A percentile compares a stretch with the other conserved stretches of the same genome.
phyloP scores from a whole-genome alignment of 805 yeast genomes.

The Ogataea pilisensis region DNA sequence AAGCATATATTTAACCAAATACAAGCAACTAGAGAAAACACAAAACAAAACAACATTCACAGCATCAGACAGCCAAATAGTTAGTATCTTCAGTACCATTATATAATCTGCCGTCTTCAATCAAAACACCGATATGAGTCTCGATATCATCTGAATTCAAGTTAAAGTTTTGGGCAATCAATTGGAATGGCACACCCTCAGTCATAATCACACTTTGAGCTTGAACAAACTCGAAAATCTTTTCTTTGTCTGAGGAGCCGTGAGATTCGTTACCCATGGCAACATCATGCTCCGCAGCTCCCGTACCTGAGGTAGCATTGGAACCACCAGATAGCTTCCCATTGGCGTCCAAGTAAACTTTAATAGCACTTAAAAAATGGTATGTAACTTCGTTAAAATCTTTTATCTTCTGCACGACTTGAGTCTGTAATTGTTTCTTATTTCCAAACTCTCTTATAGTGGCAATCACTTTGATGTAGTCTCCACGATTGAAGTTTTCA shows the following conservation, averaged over 20 bases:
- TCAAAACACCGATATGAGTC: constrained; percentile 47
- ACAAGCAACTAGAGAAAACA: no score
- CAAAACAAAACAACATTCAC: constrained; percentile 14
- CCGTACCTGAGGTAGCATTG: constrained; percentile 3
- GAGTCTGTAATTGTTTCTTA: constrained; percentile 61
- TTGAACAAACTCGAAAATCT: constrained; percentile 44
- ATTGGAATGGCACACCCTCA: constrained; percentile 71
- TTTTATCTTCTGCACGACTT: constrained; percentile 50
- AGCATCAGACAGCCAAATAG: constrained; percentile 46
- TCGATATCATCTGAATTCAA: constrained; percentile 46
- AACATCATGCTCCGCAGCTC: constrained; percentile 20
- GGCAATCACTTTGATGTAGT: constrained; percentile 58
- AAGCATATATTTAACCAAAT: no score
- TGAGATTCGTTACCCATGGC: constrained; percentile 21
- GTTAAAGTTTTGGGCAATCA: constrained; percentile 54
- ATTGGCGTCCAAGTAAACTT: constrained; percentile 50
- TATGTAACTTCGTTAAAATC: constrained; percentile 68
- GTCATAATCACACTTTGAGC: constrained; percentile 54
- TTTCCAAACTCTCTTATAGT: constrained; percentile 56
- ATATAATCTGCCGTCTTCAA: constrained; percentile 67
- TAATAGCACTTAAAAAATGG: constrained; percentile 63
- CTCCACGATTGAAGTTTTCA: constrained; percentile 40
- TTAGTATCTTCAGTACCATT: constrained; percentile 65
- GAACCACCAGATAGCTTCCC: constrained; percentile 30
- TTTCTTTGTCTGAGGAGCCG: constrained; percentile 35